Percentiles rank a stretch among this genome's conserved stretches.
Evolutionary conservation across 306 rosid species (phyloP).

Genomic region (Citrullus mucosospermus): DNA sequence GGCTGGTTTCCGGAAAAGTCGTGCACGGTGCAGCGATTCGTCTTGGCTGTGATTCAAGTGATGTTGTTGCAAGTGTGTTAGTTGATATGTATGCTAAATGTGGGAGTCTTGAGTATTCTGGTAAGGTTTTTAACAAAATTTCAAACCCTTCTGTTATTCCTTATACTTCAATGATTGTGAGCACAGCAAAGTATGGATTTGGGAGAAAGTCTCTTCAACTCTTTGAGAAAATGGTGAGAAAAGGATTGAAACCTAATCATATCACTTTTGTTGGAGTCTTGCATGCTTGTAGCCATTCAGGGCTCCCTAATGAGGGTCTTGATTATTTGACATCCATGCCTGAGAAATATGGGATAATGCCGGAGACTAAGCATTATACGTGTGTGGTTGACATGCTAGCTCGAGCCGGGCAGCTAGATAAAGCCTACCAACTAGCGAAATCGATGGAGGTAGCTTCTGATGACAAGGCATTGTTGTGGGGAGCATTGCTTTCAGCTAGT

Average conservation of each 20-base stretch:
- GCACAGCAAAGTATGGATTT: slow-evolving; percentile 78
- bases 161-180: slow-evolving; percentile 75
- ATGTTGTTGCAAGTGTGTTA: slow-evolving; percentile 57
- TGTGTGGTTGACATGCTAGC: slow-evolving; percentile 77
- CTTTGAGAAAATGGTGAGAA: slow-evolving; percentile 53
- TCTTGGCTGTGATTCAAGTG: slow-evolving; percentile 29
- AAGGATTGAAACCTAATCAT: slow-evolving; percentile 48
- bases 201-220: slow-evolving; percentile 49
- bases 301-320: slow-evolving; percentile 65
- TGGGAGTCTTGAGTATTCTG: slow-evolving; percentile 51
- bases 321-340: slow-evolving; percentile 43
- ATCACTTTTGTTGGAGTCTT: slow-evolving; percentile 73
- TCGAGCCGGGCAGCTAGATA: slow-evolving; percentile 49
- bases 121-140: slow-evolving; percentile 43
- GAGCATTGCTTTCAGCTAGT: slow-evolving; percentile 70
- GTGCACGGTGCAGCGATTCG: slow-evolving; percentile 56
- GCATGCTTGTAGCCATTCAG: slow-evolving; percentile 85
- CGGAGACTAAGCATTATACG: slow-evolving; percentile 53
- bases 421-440: slow-evolving; percentile 58
- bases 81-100: slow-evolving; percentile 94
- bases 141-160: slow-evolving; percentile 42
- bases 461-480: slow-evolving; percentile 53
- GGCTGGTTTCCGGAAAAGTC: slow-evolving; percentile 48
- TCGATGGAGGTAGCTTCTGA: slow-evolving; percentile 31
- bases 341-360: slow-evolving; percentile 41